Evolutionary conservation across 495 filamentous ascomycete species (phyloP).

Genomic region (Annulohypoxylon stygium): DNA sequence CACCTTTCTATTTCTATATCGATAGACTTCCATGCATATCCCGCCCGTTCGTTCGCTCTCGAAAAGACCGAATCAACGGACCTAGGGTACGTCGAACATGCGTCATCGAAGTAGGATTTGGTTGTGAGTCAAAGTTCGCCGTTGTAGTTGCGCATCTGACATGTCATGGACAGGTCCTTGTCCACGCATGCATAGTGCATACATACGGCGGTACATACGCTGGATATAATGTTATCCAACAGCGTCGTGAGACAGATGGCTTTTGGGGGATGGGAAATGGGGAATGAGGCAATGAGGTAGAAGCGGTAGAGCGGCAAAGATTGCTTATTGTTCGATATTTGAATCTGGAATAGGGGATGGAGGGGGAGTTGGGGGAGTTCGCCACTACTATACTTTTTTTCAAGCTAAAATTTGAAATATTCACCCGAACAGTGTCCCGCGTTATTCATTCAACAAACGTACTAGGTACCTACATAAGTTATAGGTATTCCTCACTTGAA

Average conservation of each 20-base stretch:
- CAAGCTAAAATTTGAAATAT: too few relatives aligned
- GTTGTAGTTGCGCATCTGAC: constrained; percentile 27
- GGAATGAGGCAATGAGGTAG: not conserved
- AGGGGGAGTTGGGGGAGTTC: not conserved
- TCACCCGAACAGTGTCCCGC: too few relatives aligned
- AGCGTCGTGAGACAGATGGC: not conserved
- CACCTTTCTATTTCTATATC: constrained; percentile 1
- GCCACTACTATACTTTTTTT: too few relatives aligned
- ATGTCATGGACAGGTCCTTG: constrained; percentile 10
- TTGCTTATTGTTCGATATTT: not conserved
- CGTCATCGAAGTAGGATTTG: constrained; percentile 34
- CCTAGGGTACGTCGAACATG: constrained; percentile 19
- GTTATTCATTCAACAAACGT: not conserved
- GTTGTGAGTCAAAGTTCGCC: constrained; percentile 29
- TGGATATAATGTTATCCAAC: not conserved
- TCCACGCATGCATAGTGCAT: constrained; percentile 22
- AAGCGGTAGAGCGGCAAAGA: not conserved
- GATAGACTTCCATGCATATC: constrained; percentile 6
- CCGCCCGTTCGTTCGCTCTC: constrained; percentile 13
- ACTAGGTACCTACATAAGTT: too few relatives aligned
- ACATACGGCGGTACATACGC: not conserved
- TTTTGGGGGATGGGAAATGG: not conserved
- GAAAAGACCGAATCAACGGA: constrained; percentile 14
- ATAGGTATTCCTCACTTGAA: not conserved
- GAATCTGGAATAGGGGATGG: not conserved